A percentile compares a stretch with the other conserved stretches of the same genome.
These are phyloP conservation scores for Auxenochlorella pyrenoidosa DNA, from an alignment of 139 green algal genomes.

Conservation along the genomic window DNA sequence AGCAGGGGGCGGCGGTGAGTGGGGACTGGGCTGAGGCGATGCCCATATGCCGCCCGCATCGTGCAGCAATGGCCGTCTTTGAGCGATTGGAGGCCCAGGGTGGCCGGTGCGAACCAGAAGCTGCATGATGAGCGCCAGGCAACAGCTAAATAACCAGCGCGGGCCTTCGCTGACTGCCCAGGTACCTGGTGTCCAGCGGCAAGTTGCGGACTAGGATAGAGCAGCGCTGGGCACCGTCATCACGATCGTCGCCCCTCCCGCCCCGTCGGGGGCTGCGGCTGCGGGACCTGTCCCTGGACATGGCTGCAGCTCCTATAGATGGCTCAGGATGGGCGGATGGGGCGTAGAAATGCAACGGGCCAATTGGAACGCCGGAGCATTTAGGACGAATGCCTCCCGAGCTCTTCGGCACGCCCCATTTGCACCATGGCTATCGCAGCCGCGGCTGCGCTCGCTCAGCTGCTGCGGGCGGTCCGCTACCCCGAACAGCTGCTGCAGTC, in stretches of 20 bases:
- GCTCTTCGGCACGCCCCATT: no score
- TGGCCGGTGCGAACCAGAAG: no score
- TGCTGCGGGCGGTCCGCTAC: slow-evolving; percentile 1
- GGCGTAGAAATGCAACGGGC: not conserved
- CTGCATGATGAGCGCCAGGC: not conserved
- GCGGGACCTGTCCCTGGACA: not conserved
- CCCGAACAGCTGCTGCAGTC: no score
- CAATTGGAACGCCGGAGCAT: no score
- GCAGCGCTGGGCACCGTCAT: not conserved
- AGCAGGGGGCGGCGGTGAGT: not conserved
- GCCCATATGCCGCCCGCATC: not conserved
- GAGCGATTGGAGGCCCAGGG: not conserved
- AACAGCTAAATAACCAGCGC: not conserved
- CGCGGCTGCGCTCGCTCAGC: not conserved
- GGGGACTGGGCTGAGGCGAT: not conserved
- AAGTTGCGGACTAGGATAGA: slow-evolving; percentile 76
- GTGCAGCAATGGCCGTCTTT: not conserved
- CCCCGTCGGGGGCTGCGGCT: not conserved
- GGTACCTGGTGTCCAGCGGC: slow-evolving; percentile 68
- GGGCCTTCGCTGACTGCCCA: not conserved
- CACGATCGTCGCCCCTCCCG: not conserved
- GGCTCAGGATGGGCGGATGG: not conserved
- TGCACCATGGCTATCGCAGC: not conserved
- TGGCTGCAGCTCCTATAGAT: not conserved
- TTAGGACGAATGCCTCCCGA: not conserved